phyloP scores from a whole-genome alignment of 306 rosid species.

The Lathyrus tuberosus region DNA sequence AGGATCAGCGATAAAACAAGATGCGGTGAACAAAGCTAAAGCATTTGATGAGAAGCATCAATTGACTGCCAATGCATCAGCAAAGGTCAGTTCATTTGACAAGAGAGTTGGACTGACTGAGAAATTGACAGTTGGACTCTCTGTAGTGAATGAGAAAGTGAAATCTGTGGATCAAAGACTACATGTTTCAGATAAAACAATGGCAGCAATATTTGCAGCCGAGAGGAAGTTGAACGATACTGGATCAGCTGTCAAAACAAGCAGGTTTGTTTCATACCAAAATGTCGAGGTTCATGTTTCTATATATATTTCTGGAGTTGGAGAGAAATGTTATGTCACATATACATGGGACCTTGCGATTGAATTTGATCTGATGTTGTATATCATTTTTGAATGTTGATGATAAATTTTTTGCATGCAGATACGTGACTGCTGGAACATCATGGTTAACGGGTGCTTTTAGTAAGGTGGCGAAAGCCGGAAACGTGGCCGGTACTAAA shows the following conservation, averaged over 20 bases:
- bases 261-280: constrained; percentile 60
- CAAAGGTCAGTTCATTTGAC: constrained; percentile 80
- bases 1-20: constrained; percentile 87
- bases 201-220: constrained; percentile 89
- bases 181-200: constrained; percentile 90
- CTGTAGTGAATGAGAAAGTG: constrained; percentile 88
- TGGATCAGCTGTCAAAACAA: constrained; percentile 93
- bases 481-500: constrained; percentile 82
- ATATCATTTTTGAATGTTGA: constrained; percentile 17
- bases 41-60: constrained; percentile 96
- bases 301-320: constrained; percentile 7
- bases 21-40: constrained; percentile 88
- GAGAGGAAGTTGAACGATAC: constrained; percentile 87
- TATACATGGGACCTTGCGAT: not conserved
- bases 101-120: constrained; percentile 80
- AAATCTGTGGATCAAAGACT: constrained; percentile 84
- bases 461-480: constrained; percentile 81
- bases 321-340: constrained; percentile 9
- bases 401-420: constrained; percentile 40
- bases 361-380: constrained; percentile 7
- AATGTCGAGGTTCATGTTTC: not conserved
- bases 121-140: constrained; percentile 78
- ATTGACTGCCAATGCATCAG: constrained; percentile 84
- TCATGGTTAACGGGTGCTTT: constrained; percentile 96
- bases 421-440: constrained; percentile 84